Evolutionary conservation across 2,329 filamentous ascomycete genomes (phyloP).

Genomic region (Immersiporthe knoxdaviesiana): DNA sequence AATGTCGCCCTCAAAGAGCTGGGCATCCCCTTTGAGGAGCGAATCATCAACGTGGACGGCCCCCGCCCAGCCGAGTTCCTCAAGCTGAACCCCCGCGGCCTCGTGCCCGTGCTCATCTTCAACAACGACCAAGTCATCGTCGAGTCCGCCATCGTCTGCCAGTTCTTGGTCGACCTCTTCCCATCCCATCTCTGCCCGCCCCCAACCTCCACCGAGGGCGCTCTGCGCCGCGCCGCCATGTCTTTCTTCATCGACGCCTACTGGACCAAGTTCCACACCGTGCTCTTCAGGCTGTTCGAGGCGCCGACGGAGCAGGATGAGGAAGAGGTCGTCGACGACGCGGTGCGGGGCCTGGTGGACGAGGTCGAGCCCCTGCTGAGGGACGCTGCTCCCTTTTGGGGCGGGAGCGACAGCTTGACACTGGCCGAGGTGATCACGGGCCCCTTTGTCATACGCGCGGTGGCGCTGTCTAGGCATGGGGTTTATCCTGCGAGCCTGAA

Average conservation of each 20-base stretch:
- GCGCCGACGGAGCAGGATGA: conserved; percentile 52
- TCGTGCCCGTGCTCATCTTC: conserved; percentile 72
- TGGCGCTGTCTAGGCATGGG: conserved; percentile 47
- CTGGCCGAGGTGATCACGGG: conserved; percentile 64
- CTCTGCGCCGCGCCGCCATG: conserved; percentile 65
- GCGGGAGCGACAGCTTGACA: conserved; percentile 64
- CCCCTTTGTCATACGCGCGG: conserved; percentile 19
- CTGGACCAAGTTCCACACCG: conserved; percentile 59
- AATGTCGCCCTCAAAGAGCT: conserved; percentile 69
- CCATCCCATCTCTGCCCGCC: conserved; percentile 66
- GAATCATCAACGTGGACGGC: conserved; percentile 67
- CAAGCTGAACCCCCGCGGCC: conserved; percentile 72
- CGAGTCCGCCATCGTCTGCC: conserved; percentile 69
- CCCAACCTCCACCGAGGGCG: conserved; percentile 50
- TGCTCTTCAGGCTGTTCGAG: conserved; percentile 46
- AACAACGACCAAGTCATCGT: conserved; percentile 65
- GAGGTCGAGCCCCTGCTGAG: conserved; percentile 70
- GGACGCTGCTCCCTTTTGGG: conserved; percentile 60
- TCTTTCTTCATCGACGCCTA: conserved; percentile 72
- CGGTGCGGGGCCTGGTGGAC: conserved; percentile 61
- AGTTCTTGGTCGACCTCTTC: conserved; percentile 69
- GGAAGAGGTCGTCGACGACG: conserved; percentile 49
- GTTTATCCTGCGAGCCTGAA: conserved; percentile 53
- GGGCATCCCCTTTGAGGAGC: conserved; percentile 64
- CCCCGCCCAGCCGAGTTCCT: conserved; percentile 74